These are phyloP conservation scores for Decorospora gaudefroyi DNA, from an alignment of 2,329 filamentous ascomycete genomes.

Conservation along the genomic window DNA sequence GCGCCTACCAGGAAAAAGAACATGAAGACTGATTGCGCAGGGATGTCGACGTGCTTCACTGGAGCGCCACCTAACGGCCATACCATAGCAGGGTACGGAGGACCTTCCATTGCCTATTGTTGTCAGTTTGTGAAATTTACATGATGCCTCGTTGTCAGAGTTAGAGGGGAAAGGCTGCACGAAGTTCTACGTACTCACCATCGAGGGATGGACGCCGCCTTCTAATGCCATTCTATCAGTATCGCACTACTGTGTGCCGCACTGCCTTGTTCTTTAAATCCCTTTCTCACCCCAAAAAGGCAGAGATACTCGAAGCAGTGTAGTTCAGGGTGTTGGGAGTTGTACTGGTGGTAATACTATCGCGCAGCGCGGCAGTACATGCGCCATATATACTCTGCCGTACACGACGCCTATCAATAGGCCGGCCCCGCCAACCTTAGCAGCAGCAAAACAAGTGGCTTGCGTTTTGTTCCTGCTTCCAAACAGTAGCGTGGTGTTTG, in stretches of 20 bases:
- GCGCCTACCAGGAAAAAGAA: slow-evolving; percentile 50
- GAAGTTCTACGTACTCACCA: slow-evolving; percentile 11
- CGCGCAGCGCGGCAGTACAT: slow-evolving; percentile 6
- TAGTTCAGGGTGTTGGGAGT: too few relatives aligned
- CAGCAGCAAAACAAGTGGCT: slow-evolving; percentile 5
- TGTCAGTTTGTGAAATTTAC: slow-evolving; percentile 11
- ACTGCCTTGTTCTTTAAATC: too few relatives aligned
- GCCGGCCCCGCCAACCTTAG: slow-evolving; percentile 7
- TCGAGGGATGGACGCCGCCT: slow-evolving; percentile 18
- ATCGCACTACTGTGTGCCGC: not conserved
- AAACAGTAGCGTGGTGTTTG: slow-evolving; percentile 16
- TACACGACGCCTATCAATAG: slow-evolving; percentile 6
- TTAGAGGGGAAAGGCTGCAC: not conserved
- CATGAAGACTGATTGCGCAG: slow-evolving; percentile 50
- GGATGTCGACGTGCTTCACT: slow-evolving; percentile 47
- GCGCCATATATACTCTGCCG: slow-evolving; percentile 18
- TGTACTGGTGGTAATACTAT: too few relatives aligned
- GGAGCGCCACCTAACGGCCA: slow-evolving; percentile 48
- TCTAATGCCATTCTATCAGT: slow-evolving; percentile 18
- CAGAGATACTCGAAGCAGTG: too few relatives aligned
- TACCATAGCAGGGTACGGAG: slow-evolving; percentile 38
- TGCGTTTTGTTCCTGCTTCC: slow-evolving; percentile 14
- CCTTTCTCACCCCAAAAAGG: not conserved
- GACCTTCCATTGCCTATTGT: slow-evolving; percentile 23
- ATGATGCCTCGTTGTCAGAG: not conserved